These are phyloP conservation scores for Fusarium denticulatum DNA, from an alignment of 2,329 filamentous ascomycete species.

Conservation along the genomic window DNA sequence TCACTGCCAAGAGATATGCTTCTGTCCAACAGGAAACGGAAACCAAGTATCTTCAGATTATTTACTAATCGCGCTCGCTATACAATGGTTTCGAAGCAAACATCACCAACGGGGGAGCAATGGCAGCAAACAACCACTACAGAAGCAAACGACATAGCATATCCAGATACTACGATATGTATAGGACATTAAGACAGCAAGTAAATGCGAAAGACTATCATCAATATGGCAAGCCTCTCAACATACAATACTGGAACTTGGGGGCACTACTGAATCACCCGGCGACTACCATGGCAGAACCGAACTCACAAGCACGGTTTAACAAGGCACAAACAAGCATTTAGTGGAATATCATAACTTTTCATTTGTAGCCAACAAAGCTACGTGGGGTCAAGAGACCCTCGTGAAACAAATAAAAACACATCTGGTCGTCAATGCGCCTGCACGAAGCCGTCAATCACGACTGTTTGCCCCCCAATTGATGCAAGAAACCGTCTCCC, in stretches of 20 bases:
- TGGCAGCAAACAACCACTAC: background rate
- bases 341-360: slow-evolving; percentile 19
- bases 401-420: slow-evolving; percentile 2
- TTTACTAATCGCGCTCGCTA: no score
- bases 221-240: background rate
- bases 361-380: slow-evolving; percentile 19
- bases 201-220: background rate
- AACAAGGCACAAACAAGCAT: background rate
- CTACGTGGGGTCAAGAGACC: slow-evolving; percentile 6
- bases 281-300: background rate
- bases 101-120: background rate
- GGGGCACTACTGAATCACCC: background rate
- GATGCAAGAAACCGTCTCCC: slow-evolving; percentile 16
- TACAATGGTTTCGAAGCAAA: background rate
- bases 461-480: slow-evolving; percentile 5
- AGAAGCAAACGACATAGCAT: background rate
- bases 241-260: background rate
- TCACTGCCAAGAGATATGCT: background rate
- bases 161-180: background rate
- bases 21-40: background rate
- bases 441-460: background rate
- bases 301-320: background rate
- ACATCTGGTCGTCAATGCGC: background rate
- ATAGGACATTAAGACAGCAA: background rate
- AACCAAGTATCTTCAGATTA: background rate